Evolutionary conservation across 2,329 filamentous ascomycete species (phyloP).

Genomic region (Penicillium sp.): DNA sequence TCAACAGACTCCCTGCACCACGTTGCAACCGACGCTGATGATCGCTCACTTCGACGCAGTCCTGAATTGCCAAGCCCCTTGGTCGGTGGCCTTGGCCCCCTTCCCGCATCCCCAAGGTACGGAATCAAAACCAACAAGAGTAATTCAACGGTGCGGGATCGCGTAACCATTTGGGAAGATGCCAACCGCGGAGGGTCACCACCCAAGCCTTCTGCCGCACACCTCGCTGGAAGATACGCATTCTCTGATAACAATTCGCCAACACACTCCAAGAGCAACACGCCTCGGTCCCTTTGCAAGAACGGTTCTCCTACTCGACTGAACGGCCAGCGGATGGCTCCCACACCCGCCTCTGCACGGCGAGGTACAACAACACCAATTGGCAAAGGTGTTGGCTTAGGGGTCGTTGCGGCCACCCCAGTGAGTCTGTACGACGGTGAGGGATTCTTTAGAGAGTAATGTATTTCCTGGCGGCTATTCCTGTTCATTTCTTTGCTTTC

Average conservation of each 20-base stretch:
- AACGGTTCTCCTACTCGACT: conserved; percentile 18
- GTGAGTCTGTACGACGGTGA: conserved; percentile 48
- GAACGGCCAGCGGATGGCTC: conserved; percentile 9
- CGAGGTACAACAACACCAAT: conserved; percentile 29
- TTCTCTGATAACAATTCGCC: conserved; percentile 16
- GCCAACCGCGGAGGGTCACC: conserved; percentile 20
- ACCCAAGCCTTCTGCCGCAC: conserved; percentile 2
- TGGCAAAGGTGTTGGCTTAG: conserved; percentile 28
- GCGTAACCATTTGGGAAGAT: conserved; percentile 43
- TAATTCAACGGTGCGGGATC: conserved; percentile 20
- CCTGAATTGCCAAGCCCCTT: conserved; percentile 9
- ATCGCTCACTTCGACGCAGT: conserved; percentile 13
- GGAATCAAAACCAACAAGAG: conserved; percentile 9
- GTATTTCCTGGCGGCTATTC: conserved; percentile 1
- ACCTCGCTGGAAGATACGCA: conserved; percentile 11
- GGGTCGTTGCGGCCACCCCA: conserved; percentile 38
- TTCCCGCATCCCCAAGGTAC: conserved; percentile 9
- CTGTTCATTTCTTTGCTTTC: conserved; percentile 4
- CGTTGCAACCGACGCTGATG: conserved; percentile 20
- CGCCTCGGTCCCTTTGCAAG: conserved; percentile 14
- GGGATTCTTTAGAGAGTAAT: conserved; percentile 38
- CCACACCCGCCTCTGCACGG: conserved; percentile 16
- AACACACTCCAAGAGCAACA: conserved; percentile 10
- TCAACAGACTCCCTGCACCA: conserved; percentile 30
- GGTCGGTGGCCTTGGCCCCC: conserved; percentile 1